Base-by-base conservation (phyloP, 768 basidiomycete species). In the Omphalotus guepiniiformis region DNA sequence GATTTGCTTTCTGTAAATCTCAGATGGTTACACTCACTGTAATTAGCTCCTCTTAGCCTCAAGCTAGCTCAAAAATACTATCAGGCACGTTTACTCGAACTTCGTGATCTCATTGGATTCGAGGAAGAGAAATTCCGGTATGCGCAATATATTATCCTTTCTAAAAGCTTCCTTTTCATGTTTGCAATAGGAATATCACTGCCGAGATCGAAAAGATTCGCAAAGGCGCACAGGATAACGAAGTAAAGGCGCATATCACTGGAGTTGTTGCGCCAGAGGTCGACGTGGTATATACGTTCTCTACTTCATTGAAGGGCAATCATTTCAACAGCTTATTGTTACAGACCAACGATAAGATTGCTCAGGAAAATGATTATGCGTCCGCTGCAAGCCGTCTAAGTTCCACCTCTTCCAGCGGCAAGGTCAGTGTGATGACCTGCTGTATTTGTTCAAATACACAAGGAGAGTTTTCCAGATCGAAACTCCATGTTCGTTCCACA, bases 91-190 rank as follows among this genome's bases (percentile, higher is more conserved):
- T 72, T 91, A 29, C 59, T 74, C 15, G 88, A 95, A 55, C 69
- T 96, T 3, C 78, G 80, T 47, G 72, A 71, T n/a, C 72, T 83
- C 36, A 90, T 96, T 32, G 57, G 73, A 26, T 73, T 67, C 1
- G 86, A 93, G 59, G 93, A 95, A 66, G 62, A 66, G 23, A 80
- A 77, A 48, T 96, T 93, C 78, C 88, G 80, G 88, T 85, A 58
- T 22, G 75, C 27, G 23, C 9, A 21, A 18, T 28, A 13, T 34
- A 3, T 32, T 22, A 4, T 11, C 27, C 29, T 11, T 28, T 29
- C 29, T 12, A 11, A 11, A 23, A 15, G 19, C 8, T 18, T 32
- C 42, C 5, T 34, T 21, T 4, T n/a, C 2, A 19, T 12, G n/a
- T 36, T 34, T 38, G 28, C 15, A 22, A 6, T 50, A 91, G 90